Evolutionary conservation across 129 eudicot genomes (phyloP).

Genomic region (Saposhnikovia divaricata): DNA sequence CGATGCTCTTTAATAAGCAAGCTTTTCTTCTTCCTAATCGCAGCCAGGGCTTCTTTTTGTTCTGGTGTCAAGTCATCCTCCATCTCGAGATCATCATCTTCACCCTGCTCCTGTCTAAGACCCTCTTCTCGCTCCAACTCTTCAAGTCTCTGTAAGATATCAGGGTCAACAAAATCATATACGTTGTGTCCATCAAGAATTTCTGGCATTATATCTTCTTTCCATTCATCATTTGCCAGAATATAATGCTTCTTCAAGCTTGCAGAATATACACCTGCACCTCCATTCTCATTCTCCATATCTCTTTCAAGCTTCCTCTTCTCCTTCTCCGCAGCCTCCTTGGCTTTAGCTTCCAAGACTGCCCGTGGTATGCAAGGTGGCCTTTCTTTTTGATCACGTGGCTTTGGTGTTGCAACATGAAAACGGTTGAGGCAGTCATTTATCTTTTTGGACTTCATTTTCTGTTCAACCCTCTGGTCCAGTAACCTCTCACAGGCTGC

Average conservation of each 20-base stretch:
- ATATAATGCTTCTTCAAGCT: constrained; percentile 82
- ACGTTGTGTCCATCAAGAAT: constrained; percentile 92
- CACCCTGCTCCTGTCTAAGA: constrained; percentile 48
- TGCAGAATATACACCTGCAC: constrained; percentile 95
- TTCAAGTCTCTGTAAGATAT: constrained; percentile 72
- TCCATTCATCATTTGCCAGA: constrained; percentile 78
- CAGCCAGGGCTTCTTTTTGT: constrained; percentile 52
- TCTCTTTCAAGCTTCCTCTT: constrained; percentile 60
- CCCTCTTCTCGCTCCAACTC: constrained; percentile 92
- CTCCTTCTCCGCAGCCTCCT: too few relatives aligned
- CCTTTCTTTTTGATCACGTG: too few relatives aligned
- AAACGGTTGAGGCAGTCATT: too few relatives aligned
- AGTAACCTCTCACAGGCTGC: too few relatives aligned
- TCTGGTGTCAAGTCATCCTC: constrained; percentile 54
- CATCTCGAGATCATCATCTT: constrained; percentile 64
- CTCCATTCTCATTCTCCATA: constrained; percentile 76
- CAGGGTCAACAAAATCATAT: constrained; percentile 78
- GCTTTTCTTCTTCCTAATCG: constrained; percentile 77
- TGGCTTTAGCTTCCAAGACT: too few relatives aligned
- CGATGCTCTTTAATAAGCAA: constrained; percentile 69
- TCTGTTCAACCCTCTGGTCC: too few relatives aligned
- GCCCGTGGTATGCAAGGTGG: too few relatives aligned
- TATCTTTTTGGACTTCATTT: too few relatives aligned
- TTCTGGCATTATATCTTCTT: constrained; percentile 80
- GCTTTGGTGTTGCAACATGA: too few relatives aligned